Evolutionary conservation across 177 flowering plant species (phyloP).

Genomic region (Tripterygium wilfordii): DNA sequence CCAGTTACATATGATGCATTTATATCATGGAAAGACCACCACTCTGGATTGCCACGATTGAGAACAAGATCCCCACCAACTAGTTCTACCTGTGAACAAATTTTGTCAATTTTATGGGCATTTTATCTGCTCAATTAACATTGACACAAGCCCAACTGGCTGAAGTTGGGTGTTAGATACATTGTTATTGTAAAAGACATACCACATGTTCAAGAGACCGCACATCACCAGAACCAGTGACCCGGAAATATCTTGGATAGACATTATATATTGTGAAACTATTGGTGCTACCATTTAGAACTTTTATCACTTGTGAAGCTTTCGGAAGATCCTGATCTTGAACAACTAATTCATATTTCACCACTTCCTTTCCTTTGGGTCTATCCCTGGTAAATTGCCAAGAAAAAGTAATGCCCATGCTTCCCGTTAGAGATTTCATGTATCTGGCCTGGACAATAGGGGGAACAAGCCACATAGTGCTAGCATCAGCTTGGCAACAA

Average conservation of each 20-base stretch:
- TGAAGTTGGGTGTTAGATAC: too few species aligned
- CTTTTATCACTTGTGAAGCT: slow-evolving; percentile 38
- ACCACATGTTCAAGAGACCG: slow-evolving; percentile 53
- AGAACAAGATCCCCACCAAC: slow-evolving; percentile 72
- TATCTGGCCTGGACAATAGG: slow-evolving; percentile 60
- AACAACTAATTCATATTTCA: slow-evolving; percentile 30
- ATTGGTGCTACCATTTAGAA: slow-evolving; percentile 48
- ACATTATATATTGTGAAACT: slow-evolving; percentile 43
- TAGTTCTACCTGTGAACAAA: slow-evolving; percentile 29
- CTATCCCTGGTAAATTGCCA: slow-evolving; percentile 85
- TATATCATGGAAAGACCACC: slow-evolving; percentile 93
- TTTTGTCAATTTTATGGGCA: not conserved
- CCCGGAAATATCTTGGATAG: slow-evolving; percentile 56
- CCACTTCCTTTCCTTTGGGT: slow-evolving; percentile 91
- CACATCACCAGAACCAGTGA: slow-evolving; percentile 70
- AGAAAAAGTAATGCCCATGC: slow-evolving; percentile 52
- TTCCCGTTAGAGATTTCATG: slow-evolving; percentile 47
- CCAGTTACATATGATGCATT: slow-evolving; percentile 37
- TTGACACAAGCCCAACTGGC: too few species aligned
- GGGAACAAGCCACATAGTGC: slow-evolving; percentile 80
- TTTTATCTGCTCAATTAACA: not conserved
- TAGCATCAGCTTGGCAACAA: slow-evolving; percentile 98
- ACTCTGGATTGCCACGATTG: slow-evolving; percentile 51
- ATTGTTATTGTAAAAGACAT: too few species aligned
- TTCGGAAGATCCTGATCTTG: slow-evolving; percentile 38